A percentile compares a stretch with the other conserved stretches of the same genome.
Evolutionary conservation across 495 filamentous ascomycete genomes (phyloP).

Genomic region (Neurospora sp.): DNA sequence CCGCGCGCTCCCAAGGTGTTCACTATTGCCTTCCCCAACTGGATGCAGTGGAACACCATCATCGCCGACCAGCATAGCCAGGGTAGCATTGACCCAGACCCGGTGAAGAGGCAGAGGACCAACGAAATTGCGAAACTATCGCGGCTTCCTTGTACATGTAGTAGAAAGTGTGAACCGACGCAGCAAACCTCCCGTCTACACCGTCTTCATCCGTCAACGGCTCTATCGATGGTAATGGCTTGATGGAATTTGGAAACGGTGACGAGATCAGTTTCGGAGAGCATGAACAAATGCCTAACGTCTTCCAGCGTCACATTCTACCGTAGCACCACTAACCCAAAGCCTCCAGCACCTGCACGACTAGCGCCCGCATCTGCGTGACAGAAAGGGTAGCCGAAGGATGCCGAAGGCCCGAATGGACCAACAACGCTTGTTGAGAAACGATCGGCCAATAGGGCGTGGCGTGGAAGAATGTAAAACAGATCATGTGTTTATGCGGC

Average conservation of each 20-base stretch:
- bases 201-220: too few species aligned
- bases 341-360: too few species aligned
- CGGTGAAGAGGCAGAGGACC: background rate
- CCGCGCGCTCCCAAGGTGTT: background rate
- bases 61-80: background rate
- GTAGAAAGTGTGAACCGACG: too few species aligned
- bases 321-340: background rate
- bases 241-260: too few species aligned
- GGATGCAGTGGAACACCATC: background rate
- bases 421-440: background rate
- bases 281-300: background rate
- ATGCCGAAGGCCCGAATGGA: background rate
- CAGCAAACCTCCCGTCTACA: too few species aligned
- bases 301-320: too few species aligned
- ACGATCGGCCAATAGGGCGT: background rate
- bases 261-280: too few species aligned
- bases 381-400: background rate
- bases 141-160: too few species aligned
- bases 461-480: background rate
- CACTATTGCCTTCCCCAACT: background rate
- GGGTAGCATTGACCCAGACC: background rate
- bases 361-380: background rate
- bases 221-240: too few species aligned
- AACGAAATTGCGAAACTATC: background rate
- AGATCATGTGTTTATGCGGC: background rate